phyloP scores from a whole-genome alignment of 176 grass and related monocot genomes.

The Raddia guianensis region DNA sequence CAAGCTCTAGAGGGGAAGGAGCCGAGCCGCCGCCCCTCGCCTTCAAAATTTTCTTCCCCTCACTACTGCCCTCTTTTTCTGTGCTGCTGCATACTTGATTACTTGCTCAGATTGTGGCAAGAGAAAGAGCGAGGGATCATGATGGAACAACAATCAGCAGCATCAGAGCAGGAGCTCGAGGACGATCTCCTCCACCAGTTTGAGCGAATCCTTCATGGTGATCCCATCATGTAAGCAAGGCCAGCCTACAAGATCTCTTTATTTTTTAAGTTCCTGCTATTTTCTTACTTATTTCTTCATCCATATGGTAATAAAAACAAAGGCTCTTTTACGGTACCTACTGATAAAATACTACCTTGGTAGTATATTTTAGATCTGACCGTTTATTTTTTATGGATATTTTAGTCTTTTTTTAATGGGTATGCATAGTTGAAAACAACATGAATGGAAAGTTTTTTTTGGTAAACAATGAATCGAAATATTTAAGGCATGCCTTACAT shows the following conservation, averaged over 20 bases:
- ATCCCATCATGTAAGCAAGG: slow-evolving; percentile 52
- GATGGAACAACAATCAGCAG: slow-evolving; percentile 16
- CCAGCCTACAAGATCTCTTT: not conserved
- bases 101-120: not conserved
- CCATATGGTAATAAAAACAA: slow-evolving; percentile 7
- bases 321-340: too few species aligned
- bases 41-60: too few species aligned
- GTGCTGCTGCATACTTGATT: not conserved
- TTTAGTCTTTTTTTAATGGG: too few species aligned
- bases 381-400: too few species aligned
- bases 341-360: too few species aligned
- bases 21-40: too few species aligned
- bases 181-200: slow-evolving; percentile 46
- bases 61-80: not conserved
- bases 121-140: not conserved
- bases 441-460: too few species aligned
- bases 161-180: not conserved
- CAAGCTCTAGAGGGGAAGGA: too few species aligned
- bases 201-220: slow-evolving; percentile 49
- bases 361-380: too few species aligned
- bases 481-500: too few species aligned
- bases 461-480: too few species aligned
- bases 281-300: not conserved
- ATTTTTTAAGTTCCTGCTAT: not conserved
- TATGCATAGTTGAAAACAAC: too few species aligned